Evolutionary conservation across 1,284 basidiomycete species (phyloP).

Genomic region (Boletus smithii): DNA sequence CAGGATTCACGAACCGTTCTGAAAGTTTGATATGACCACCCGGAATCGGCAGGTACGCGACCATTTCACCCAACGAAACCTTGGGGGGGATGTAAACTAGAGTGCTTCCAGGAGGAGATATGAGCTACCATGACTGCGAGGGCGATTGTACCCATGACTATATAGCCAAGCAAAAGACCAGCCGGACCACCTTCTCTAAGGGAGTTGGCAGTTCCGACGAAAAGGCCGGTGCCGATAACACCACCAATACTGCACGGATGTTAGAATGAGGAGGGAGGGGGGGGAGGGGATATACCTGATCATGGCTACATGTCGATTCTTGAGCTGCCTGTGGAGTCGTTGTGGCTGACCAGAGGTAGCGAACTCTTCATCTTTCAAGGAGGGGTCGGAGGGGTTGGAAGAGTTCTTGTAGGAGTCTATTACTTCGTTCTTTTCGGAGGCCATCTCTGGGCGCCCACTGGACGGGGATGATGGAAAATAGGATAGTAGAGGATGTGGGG

Average conservation of each 20-base stretch:
- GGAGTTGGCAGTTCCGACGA: conserved; percentile 61
- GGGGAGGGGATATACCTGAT: conserved; percentile 45
- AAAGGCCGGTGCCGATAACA: conserved; percentile 74
- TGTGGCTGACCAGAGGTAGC: conserved; percentile 3
- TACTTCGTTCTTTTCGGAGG: conserved; percentile 22
- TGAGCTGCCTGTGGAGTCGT: conserved; percentile 54
- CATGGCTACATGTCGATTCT: conserved; percentile 69
- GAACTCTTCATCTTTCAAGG: conserved; percentile 24
- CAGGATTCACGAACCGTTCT: conserved; percentile 68
- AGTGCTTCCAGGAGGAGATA: not conserved
- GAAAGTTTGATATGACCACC: conserved; percentile 70
- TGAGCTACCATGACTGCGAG: conserved; percentile 52
- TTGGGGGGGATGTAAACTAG: conserved; percentile 11
- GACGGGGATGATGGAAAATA: not conserved
- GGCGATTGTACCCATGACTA: conserved; percentile 59
- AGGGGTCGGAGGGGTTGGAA: conserved; percentile 15
- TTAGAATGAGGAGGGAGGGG: not conserved
- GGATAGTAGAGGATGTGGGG: not conserved
- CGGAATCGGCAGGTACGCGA: conserved; percentile 39
- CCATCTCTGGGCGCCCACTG: conserved; percentile 7
- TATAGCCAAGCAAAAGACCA: conserved; percentile 66
- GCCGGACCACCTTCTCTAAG: conserved; percentile 55
- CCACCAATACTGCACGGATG: conserved; percentile 49
- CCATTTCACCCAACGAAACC: conserved; percentile 43
- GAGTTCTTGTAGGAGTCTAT: not conserved